Conservation (phyloP, 2,329 filamentous ascomycete genomes). For the Atkinsonella texensis region DNA sequence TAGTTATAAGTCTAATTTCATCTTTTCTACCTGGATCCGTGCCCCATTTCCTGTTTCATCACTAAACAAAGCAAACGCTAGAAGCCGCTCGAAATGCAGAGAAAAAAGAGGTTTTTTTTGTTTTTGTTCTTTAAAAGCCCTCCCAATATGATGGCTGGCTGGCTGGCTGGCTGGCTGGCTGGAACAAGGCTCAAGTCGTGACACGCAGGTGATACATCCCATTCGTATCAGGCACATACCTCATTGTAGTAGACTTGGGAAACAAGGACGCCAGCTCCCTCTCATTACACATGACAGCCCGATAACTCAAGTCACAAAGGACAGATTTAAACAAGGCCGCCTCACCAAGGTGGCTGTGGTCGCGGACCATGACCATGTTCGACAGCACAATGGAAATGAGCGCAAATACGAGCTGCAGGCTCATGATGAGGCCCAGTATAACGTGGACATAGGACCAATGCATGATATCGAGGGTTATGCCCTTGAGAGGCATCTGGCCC, state of each 20-base stretch:
- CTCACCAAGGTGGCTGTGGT: slow-evolving; percentile 13
- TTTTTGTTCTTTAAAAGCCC: too few relatives aligned
- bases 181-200: neutral
- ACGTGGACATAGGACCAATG: slow-evolving; percentile 21
- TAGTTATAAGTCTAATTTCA: too few relatives aligned
- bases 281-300: slow-evolving; percentile 10
- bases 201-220: slow-evolving; percentile 6
- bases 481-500: slow-evolving; percentile 20
- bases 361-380: slow-evolving; percentile 17
- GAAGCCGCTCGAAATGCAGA: too few relatives aligned
- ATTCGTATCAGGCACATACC: slow-evolving; percentile 4
- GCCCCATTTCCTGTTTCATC: too few relatives aligned
- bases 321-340: slow-evolving; percentile 11
- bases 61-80: too few relatives aligned
- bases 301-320: slow-evolving; percentile 8
- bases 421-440: slow-evolving; percentile 20
- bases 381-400: slow-evolving; percentile 12
- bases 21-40: too few relatives aligned
- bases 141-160: too few relatives aligned
- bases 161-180: too few relatives aligned
- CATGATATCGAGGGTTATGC: slow-evolving; percentile 19
- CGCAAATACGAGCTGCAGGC: slow-evolving; percentile 19
- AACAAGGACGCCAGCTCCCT: slow-evolving; percentile 9
- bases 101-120: too few relatives aligned
- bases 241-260: slow-evolving; percentile 4